Percentiles rank a stretch among this genome's conserved stretches.
Evolutionary conservation across 345 rosid genomes (phyloP).

Genomic region (sweet orange (Citrus sinensis)): DNA sequence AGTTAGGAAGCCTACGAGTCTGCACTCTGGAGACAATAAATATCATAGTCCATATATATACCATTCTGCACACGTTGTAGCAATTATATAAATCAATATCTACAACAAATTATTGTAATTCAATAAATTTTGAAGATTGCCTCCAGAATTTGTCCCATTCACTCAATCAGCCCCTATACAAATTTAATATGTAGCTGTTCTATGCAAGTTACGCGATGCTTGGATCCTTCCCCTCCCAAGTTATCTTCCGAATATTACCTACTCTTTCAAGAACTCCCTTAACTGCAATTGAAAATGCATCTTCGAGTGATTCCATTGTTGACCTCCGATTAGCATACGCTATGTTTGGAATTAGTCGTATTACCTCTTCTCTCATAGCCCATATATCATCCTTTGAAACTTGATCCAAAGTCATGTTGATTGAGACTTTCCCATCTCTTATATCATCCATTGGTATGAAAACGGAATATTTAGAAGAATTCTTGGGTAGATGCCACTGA

Average conservation of each 20-base stretch:
- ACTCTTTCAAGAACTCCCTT: conserved; percentile 32
- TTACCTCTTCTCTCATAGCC: conserved; percentile 43
- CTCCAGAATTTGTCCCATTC: not conserved
- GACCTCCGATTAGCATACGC: conserved; percentile 36
- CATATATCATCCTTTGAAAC: conserved; percentile 22
- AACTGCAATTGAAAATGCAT: conserved; percentile 53
- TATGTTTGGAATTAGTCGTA: conserved; percentile 46
- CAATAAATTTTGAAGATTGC: not conserved
- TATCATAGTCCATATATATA: no score
- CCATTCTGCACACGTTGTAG: no score
- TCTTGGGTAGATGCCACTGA: conserved; percentile 47
- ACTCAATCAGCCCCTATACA: not conserved
- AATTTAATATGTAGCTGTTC: not conserved
- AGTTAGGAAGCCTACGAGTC: no score
- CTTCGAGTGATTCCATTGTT: conserved; percentile 25
- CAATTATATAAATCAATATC: no score
- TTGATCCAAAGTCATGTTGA: conserved; percentile 25
- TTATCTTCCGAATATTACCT: conserved; percentile 16
- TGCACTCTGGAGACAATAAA: no score
- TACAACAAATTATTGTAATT: no score
- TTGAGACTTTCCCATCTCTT: conserved; percentile 16
- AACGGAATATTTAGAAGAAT: conserved; percentile 36
- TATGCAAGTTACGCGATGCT: conserved; percentile 19
- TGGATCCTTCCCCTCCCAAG: conserved; percentile 25
- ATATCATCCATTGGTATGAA: conserved; percentile 35